phyloP scores from a whole-genome alignment of 352 stramenopile species.

The Blastocystis sp. region DNA sequence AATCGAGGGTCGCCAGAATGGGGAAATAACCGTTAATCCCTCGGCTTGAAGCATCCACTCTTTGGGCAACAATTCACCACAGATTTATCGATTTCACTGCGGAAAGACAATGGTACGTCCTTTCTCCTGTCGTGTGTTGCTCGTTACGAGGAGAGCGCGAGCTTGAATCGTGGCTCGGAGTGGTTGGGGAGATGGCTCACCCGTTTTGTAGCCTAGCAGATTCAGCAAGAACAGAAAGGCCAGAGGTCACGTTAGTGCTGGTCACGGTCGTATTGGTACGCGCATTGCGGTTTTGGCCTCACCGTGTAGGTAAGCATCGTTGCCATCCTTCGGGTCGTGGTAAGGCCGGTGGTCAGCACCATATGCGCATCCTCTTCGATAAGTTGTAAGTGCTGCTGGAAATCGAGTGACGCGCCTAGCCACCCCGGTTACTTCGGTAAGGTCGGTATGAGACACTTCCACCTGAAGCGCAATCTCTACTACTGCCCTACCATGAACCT shows the following conservation, averaged over 20 bases:
- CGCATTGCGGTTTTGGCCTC: background rate
- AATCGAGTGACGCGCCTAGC: too few relatives aligned
- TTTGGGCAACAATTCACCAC: background rate
- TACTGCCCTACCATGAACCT: constrained; percentile 97
- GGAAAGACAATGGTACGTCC: constrained; percentile 7
- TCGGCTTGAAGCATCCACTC: background rate
- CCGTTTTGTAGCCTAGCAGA: constrained; percentile 75
- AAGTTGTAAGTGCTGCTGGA: too few relatives aligned
- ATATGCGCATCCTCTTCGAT: constrained; percentile 74
- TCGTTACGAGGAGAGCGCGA: too few relatives aligned
- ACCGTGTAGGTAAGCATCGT: constrained; percentile 89
- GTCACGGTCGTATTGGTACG: constrained; percentile 91
- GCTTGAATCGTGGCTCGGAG: too few relatives aligned
- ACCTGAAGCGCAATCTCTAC: constrained; percentile 66
- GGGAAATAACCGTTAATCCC: background rate
- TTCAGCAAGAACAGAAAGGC: constrained; percentile 97
- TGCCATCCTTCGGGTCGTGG: constrained; percentile 98
- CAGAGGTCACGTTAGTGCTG: constrained; percentile 95
- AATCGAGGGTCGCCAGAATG: background rate
- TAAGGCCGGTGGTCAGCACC: constrained; percentile 99
- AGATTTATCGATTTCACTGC: constrained; percentile 51
- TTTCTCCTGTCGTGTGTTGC: too few relatives aligned
- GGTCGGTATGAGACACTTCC: too few relatives aligned
- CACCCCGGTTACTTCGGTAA: too few relatives aligned
- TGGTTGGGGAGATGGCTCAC: background rate